These are phyloP conservation scores for Takashimella tepidaria DNA, from an alignment of 1,284 basidiomycete species.

Conservation along the genomic window DNA sequence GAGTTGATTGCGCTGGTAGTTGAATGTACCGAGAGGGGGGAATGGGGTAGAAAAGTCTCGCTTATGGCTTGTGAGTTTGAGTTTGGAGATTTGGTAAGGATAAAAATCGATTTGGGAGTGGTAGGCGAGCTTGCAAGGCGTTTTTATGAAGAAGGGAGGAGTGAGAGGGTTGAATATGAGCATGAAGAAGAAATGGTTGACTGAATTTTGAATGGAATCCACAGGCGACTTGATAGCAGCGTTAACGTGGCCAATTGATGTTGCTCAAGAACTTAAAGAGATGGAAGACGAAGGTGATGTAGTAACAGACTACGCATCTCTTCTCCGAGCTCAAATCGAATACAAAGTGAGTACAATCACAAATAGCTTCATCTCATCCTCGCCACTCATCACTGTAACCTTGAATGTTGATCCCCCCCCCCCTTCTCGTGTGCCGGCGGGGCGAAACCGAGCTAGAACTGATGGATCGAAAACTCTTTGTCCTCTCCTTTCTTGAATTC, in stretches of 20 bases:
- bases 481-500: neutral
- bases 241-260: slow-evolving; percentile 95
- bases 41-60: slow-evolving; percentile 60
- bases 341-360: slow-evolving; percentile 71
- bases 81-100: too few relatives aligned
- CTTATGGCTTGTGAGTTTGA: slow-evolving; percentile 65
- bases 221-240: slow-evolving; percentile 78
- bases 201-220: neutral
- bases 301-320: slow-evolving; percentile 77
- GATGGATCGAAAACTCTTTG: too few relatives aligned
- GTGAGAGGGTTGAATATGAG: neutral
- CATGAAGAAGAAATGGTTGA: neutral
- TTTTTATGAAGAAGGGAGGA: too few relatives aligned
- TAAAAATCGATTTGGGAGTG: too few relatives aligned
- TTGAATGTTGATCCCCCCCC: neutral
- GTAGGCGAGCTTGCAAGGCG: too few relatives aligned
- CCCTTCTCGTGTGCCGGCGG: too few relatives aligned
- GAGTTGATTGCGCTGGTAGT: slow-evolving; percentile 81
- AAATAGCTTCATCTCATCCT: neutral
- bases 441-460: too few relatives aligned
- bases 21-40: slow-evolving; percentile 64
- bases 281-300: slow-evolving; percentile 64
- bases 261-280: slow-evolving; percentile 85
- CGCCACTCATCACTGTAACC: neutral
- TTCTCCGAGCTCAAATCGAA: slow-evolving; percentile 69